phyloP scores from a whole-genome alignment of 2,329 filamentous ascomycete genomes.

The Cercospora sp. region DNA sequence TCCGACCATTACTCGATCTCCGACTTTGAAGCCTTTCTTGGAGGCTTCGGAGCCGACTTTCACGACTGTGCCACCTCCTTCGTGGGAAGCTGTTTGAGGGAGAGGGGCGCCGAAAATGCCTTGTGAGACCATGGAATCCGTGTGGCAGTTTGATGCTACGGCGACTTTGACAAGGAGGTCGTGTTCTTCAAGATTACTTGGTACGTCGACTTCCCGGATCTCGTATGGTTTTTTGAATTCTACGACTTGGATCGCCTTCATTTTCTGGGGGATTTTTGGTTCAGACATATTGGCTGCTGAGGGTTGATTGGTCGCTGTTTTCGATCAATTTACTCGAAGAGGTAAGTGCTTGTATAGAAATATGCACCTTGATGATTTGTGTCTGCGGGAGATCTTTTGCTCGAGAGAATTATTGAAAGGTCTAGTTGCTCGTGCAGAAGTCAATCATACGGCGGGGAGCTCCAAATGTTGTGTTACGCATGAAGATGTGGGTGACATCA shows the following conservation, averaged over 20 bases:
- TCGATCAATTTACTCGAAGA: neutral
- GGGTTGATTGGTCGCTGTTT: constrained; percentile 12
- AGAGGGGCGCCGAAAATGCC: constrained; percentile 53
- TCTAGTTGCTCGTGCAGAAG: neutral
- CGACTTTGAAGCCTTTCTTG: constrained; percentile 47
- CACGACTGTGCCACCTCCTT: constrained; percentile 58
- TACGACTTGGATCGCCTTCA: constrained; percentile 52
- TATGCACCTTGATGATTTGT: constrained; percentile 13
- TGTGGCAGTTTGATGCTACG: constrained; percentile 63
- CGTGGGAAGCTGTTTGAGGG: constrained; percentile 58
- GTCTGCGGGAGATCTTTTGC: neutral
- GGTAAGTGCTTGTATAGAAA: neutral
- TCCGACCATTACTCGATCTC: constrained; percentile 59
- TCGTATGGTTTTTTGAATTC: constrained; percentile 58
- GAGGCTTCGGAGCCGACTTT: constrained; percentile 43
- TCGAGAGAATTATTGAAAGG: neutral
- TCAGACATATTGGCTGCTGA: constrained; percentile 5
- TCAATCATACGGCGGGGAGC: neutral
- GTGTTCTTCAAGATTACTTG: constrained; percentile 47
- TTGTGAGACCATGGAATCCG: constrained; percentile 57
- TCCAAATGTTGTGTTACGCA: neutral
- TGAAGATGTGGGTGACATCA: neutral
- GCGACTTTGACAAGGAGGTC: constrained; percentile 63
- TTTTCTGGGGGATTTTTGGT: constrained; percentile 43
- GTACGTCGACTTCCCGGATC: constrained; percentile 53